Base-by-base conservation (phyloP, 257 asterid genomes). In the Ligustrum vulgare region DNA sequence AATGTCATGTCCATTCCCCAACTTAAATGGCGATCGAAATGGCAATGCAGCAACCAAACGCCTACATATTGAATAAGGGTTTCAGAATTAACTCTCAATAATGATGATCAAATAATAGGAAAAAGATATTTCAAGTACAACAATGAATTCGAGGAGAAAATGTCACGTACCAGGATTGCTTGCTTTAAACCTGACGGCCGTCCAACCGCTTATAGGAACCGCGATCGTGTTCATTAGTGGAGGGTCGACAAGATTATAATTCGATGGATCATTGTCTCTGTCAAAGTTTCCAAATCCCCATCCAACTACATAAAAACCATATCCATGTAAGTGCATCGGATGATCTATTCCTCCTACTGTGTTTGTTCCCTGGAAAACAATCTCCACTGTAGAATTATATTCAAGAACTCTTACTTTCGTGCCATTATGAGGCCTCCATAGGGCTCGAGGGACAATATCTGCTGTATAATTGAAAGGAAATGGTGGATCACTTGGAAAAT, bases 261-360 rank as follows among this genome's bases (percentile, higher is more conserved):
- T 84, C 36, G 20, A 20, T 11, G 93, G 93, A 25, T 91, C 90
- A 23, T 20, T 80, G 1, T 34, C 41, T 11, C 45, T 72, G 2
- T 91, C 76, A 15, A 91, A 91, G 23, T 88, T 88, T 1, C 97
- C 96, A 3, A 58, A 1, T 2, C 91, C 96, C 76, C 78, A 77
- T 0, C 97, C 97, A 10, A 91, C 90, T 0, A 87, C 93, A 15
- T 84, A 91, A 35, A 89, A 91, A 71, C 88, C 89, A 8, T 88
- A 79, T 9, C 97, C 97, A 63, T 91, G 97, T 49, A 89, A 77
- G 72, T 91, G 97, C 85, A 91, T 88, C 0, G 96, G 97, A 75
- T 91, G 97, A 77, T 89, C 87, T 6, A 88, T 78, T 11, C 93
- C 91, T 0, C 78, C 83, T 23, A 87, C 84, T 35, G 80, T 16